Percentiles rank a stretch among this genome's conserved stretches.
phyloP scores from a whole-genome alignment of 768 basidiomycete species.

The Boletus pseudo-olivaceus region DNA sequence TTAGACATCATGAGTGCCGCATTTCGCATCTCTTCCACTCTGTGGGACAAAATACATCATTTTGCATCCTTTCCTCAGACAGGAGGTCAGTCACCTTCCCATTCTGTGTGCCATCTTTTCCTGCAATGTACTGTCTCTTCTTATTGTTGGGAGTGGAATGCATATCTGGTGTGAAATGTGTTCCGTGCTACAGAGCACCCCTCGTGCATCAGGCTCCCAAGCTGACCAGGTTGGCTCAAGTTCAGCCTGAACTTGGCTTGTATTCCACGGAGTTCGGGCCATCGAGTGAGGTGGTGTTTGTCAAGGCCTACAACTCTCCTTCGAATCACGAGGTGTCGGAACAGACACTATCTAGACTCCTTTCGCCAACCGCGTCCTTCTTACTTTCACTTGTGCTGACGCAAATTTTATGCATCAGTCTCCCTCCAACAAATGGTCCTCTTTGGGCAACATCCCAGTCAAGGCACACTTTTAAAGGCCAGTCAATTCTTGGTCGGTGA shows the following conservation, averaged over 20 bases:
- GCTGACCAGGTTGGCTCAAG: not conserved
- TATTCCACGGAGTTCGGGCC: not conserved
- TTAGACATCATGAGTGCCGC: slow-evolving; percentile 32
- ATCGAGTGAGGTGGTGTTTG: not conserved
- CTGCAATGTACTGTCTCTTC: not conserved
- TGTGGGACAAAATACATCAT: slow-evolving; percentile 91
- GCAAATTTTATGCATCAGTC: slow-evolving; percentile 45
- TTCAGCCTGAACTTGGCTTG: not conserved
- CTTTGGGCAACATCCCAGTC: slow-evolving; percentile 93
- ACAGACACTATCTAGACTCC: no score
- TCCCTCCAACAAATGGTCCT: slow-evolving; percentile 97
- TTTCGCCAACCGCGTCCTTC: not conserved
- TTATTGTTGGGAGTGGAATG: not conserved
- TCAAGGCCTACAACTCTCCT: not conserved
- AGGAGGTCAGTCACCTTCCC: slow-evolving; percentile 53
- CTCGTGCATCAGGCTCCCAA: not conserved
- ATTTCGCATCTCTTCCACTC: slow-evolving; percentile 70
- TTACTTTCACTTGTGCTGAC: slow-evolving; percentile 5
- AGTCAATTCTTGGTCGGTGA: slow-evolving; percentile 83
- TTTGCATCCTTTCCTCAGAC: slow-evolving; percentile 93
- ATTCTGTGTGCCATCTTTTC: not conserved
- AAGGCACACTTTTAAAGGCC: slow-evolving; percentile 91
- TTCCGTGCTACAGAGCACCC: not conserved
- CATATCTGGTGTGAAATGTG: not conserved
- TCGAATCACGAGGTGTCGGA: not conserved